Percentiles rank a stretch among this genome's conserved stretches.
These are phyloP conservation scores for Arthrobotrys megalospora DNA, from an alignment of 2,329 filamentous ascomycete species.

Conservation along the genomic window DNA sequence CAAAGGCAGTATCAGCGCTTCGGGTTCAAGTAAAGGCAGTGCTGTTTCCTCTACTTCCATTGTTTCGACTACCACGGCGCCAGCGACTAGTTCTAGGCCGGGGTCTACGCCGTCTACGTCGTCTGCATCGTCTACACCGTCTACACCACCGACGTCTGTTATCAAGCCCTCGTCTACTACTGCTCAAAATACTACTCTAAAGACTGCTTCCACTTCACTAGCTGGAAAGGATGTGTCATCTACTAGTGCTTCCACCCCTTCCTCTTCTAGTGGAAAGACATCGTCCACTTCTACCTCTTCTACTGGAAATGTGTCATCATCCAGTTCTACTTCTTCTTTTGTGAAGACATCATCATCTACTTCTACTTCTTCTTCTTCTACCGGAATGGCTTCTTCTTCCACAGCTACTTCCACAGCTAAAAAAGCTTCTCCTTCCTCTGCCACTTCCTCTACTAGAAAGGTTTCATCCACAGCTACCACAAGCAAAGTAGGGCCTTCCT, in stretches of 20 bases:
- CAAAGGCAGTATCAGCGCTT: background rate
- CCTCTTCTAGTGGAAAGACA: background rate
- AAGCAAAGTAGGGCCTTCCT: background rate
- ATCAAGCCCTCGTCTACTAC: background rate
- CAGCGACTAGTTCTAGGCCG: background rate
- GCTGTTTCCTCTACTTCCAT: background rate
- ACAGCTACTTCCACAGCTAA: background rate
- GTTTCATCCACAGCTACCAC: background rate
- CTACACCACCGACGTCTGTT: background rate
- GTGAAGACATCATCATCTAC: background rate
- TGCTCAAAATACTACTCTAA: background rate
- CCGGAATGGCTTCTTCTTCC: background rate
- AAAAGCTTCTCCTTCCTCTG: background rate
- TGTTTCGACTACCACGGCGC: background rate
- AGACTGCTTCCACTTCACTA: background rate
- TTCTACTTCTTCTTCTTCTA: background rate
- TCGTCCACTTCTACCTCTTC: background rate
- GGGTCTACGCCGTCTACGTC: too few species aligned
- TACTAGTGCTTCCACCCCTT: background rate
- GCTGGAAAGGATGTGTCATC: background rate
- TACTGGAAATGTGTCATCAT: background rate
- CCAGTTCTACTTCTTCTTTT: constrained; percentile 1
- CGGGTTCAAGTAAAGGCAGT: background rate
- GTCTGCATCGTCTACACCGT: background rate
- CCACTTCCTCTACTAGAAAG: background rate